Base-by-base conservation (phyloP, 495 filamentous ascomycete genomes). In the Gamarada debralockiae region DNA sequence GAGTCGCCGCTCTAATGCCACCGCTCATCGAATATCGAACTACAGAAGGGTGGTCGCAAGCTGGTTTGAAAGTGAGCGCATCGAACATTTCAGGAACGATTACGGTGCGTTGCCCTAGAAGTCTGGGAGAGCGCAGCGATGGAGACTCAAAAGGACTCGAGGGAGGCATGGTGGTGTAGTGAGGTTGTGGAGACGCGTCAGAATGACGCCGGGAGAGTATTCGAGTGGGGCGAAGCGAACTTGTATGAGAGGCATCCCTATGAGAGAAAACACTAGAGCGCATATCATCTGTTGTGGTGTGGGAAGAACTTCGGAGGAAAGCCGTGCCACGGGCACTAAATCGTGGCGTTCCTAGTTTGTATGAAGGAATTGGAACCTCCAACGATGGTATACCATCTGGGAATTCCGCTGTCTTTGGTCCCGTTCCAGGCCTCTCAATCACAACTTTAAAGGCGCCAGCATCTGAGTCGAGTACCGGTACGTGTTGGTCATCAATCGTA, bases 1-100 rank as follows among this genome's bases (percentile, higher is more conserved):
- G 90, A 0, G 90, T 96, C 14, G 95, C 93, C 42, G 95, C 93
- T 29, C 80, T 84, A 23, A 98, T 92, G 48, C 88, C 80, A 34
- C 85, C 82, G 13, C 80, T 82, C 12, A 73, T 72, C 44, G 88
- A 82, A 69, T 95, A 96, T 41, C 90, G 87, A 25, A 98, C 95
- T 31, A 97, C 83, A 5, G 86, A 73, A 31, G 83, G 82, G 62
- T 92, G 80, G 65, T 98, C 88, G 66, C 80, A 84, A 15, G 62
- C 68, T 17, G 81, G 81, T 46, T 82, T 79, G 56, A 82, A 84
- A 15, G 89, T 86, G 47, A 97, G 73, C 0, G 70, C 70, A 63
- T 97, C 91, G 61, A 89, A 97, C 63, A 96, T 90, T 49, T 69
- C 64, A 23, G 81, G 79, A 52, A 73, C 70, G 38, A 84, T 64